These are phyloP conservation scores for Bolboschoenus planiculmis DNA, from an alignment of 176 grass and related monocot species.

Conservation along the genomic window DNA sequence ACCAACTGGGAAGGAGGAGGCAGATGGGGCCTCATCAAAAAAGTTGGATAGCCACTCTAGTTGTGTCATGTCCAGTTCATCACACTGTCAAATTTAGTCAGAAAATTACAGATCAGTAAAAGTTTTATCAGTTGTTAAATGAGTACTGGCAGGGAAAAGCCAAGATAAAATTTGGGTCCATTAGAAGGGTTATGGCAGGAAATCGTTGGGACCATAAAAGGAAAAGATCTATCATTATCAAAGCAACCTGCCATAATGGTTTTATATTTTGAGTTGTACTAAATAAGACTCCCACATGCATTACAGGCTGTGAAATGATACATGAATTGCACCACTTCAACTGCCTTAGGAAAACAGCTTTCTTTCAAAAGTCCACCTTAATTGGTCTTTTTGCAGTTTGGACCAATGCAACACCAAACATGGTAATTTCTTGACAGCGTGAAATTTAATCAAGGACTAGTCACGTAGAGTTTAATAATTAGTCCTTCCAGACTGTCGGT, in stretches of 20 bases:
- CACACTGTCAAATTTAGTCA: constrained; percentile 46
- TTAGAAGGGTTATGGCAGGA: neutral
- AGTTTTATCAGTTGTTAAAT: neutral
- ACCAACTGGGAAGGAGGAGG: constrained; percentile 50
- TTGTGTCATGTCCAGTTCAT: constrained; percentile 79
- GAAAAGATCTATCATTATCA: constrained; percentile 13
- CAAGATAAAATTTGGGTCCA: neutral
- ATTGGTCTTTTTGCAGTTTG: neutral
- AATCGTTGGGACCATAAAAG: neutral
- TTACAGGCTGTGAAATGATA: constrained; percentile 8
- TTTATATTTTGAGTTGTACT: neutral
- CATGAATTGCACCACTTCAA: constrained; percentile 3
- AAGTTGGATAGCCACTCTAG: constrained; percentile 80
- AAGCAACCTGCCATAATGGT: neutral
- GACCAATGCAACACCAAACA: neutral
- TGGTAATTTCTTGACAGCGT: neutral
- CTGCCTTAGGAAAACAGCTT: neutral
- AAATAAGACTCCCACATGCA: neutral
- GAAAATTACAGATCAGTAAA: constrained; percentile 21
- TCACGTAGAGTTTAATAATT: neutral
- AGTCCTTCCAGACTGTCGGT: constrained; percentile 9
- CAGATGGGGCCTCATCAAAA: constrained; percentile 44
- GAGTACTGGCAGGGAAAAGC: neutral
- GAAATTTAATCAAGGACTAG: neutral
- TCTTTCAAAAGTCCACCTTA: neutral